Base-by-base conservation (phyloP, 2,329 filamentous ascomycete genomes). In the Didymella segeticola region DNA sequence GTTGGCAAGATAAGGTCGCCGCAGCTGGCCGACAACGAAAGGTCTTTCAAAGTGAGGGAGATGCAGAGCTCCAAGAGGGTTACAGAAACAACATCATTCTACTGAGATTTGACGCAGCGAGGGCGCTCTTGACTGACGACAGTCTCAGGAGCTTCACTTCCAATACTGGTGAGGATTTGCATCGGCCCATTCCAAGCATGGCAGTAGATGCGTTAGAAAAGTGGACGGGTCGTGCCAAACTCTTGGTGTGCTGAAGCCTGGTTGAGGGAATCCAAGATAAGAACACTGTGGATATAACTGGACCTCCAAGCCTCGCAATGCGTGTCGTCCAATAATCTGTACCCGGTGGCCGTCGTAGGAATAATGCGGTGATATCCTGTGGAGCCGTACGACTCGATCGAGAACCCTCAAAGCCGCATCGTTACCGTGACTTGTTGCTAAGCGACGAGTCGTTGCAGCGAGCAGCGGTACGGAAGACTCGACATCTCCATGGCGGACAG, bases 261-360 rank as follows among this genome's bases (percentile, higher is more conserved):
- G 52, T 67, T 67, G 48, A 66, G 65, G 64, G 39, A 69, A 65
- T 59, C 61, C 64, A 61, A 69, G 69, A 72, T 71, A 71, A 71
- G 61, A 42, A 63, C 53, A 61, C 34, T 62, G 68, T 71, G 69
- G 68, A 64, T 71, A 71, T 58, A 70, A 65, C 54, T 69, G 69
- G 69, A 67, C 54, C 47, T 53, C 63, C 58, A 62, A 65, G 60
- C 59, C 61, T 62, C 57, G 42, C 56, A 57, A 53, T 63, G 58
- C 64, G 64, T 56, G 48, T 58, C 51, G 37, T 52, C 68, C 69
- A 72, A 73, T 71, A 58, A 50, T 63, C 45, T 47, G 31, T 37
- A 36, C 47, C 31, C 36, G 48, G 58, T 53, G 57, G 53, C 57
- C 56, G 62, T 62, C 63, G 64, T 66, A 63, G 58, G 46, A 61